Evolutionary conservation across 78 protist genomes (phyloP).

Genomic region (Dictyostelium discoideum): dicty_2.7 NC_007090.3:368501-369000

Average conservation of each 20-base stretch:
- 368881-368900: neutral
- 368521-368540: neutral
- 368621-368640: constrained; percentile 5
- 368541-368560: neutral
- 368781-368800: neutral
- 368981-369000: neutral
- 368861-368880: neutral
- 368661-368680: constrained; percentile 22
- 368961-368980: neutral
- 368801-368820: neutral
- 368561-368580: constrained; percentile 39
- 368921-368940: constrained; percentile 1
- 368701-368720: neutral
- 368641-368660: constrained; percentile 26
- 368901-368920: neutral
- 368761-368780: neutral
- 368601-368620: constrained; percentile 45
- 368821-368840: neutral
- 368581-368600: neutral
- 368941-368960: constrained; percentile 1
- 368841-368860: neutral
- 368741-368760: neutral
- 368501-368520: neutral
- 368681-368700: constrained; percentile 12
- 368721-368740: neutral